Percentiles rank a stretch among this genome's conserved stretches.
These are phyloP conservation scores for Cardamine occulta DNA, from an alignment of 345 rosid genomes.

Conservation along the genomic window DNA sequence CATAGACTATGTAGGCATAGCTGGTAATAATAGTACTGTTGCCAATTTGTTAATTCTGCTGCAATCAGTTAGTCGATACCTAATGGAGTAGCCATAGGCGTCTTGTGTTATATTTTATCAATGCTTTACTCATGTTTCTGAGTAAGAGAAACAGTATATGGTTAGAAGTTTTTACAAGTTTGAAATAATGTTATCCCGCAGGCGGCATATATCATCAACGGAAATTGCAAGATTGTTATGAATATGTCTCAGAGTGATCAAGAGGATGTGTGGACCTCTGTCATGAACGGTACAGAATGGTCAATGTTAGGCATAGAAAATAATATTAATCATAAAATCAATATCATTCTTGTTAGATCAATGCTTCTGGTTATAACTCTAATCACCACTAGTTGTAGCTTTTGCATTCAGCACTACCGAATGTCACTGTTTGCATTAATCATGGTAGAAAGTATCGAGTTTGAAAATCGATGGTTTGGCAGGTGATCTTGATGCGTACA, in stretches of 20 bases:
- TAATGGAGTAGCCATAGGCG: slow-evolving; percentile 17
- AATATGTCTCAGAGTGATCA: slow-evolving; percentile 95
- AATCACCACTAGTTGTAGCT: slow-evolving; percentile 8
- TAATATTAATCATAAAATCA: background rate
- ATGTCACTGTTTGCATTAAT: slow-evolving; percentile 11
- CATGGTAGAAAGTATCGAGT: slow-evolving; percentile 3
- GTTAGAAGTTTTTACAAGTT: background rate
- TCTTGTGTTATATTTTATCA: slow-evolving; percentile 7
- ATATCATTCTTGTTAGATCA: slow-evolving; percentile 8
- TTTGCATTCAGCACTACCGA: slow-evolving; percentile 27
- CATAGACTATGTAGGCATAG: slow-evolving; percentile 1
- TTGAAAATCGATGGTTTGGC: slow-evolving; percentile 37
- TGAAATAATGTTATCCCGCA: slow-evolving; percentile 43
- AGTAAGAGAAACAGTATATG: background rate
- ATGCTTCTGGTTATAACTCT: slow-evolving; percentile 5
- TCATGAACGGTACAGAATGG: slow-evolving; percentile 68
- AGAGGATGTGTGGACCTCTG: slow-evolving; percentile 79
- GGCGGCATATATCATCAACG: slow-evolving; percentile 92
- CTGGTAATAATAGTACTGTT: slow-evolving; percentile 4
- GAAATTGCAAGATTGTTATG: slow-evolving; percentile 96
- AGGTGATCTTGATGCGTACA: slow-evolving; percentile 84
- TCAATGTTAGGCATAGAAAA: slow-evolving; percentile 10
- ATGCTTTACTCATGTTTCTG: background rate
- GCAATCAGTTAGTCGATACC: background rate
- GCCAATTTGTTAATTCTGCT: background rate